Evolutionary conservation across 805 yeast species (phyloP), one percentile per base, ranked within the genome.

Genomic region (Kluyveromyces starmeri): DNA sequence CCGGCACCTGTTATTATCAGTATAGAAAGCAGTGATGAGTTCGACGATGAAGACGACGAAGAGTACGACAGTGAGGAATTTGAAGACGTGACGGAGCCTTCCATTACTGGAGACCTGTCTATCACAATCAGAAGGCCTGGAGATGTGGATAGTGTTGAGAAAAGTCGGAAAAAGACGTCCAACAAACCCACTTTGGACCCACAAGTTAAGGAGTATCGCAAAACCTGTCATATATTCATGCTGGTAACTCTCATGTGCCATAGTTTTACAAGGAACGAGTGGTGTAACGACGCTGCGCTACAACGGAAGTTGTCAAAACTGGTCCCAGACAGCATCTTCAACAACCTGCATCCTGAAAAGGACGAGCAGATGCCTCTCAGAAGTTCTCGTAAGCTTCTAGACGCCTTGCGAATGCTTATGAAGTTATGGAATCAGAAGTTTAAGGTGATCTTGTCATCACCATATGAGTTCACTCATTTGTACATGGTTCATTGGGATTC

Each of bases 391-490:
- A 68, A 74, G 44, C 67, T 92, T 20, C 62, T 88, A 2, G 96
- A 85, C 52, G 83, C 89, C 0, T 48, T 92, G n/a, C 67, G 78
- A 28, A 75, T 73, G 41, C 55, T 82, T 2, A 71, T 82, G 76
- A 64, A 61, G 11, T 59, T 65, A 22, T 92, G 94, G 83, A 51
- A 64, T 15, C 56, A 58, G 9, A 63, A 63, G 40, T 82, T 76
- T 50, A 68, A 64, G 12, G n/a, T 20, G n/a, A 26, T 15, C 14
- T 26, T 30, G 6, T 14, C 26, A 4, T 30, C 33, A 4, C 26
- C 33, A 4, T 30, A 30, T 12, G 33, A 30, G 15, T 20, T 20
- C 16, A 30, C 20, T 4, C 66, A 79, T 1, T 41, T 51, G 46
- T 56, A 62, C 60, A 51, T 65, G 69, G 51, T 47, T 44, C 42